Conservation (phyloP, 805 yeast species). For the Candida nonsorbophila region DNA sequence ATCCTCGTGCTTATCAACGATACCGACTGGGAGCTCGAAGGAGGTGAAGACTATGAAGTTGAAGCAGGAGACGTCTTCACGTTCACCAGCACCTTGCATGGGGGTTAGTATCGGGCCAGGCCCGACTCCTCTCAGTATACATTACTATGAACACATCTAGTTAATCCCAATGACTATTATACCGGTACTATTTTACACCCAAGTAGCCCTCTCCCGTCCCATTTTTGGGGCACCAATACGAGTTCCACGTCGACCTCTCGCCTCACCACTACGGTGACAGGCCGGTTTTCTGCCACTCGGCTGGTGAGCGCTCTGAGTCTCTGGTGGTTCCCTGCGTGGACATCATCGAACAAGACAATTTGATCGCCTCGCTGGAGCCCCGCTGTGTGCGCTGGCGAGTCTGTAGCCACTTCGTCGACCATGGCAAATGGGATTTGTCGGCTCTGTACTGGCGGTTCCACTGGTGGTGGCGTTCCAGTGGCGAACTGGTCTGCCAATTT, state of each 20-base stretch:
- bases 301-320: conserved; percentile 40
- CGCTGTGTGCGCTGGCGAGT: conserved; percentile 51
- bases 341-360: conserved; percentile 47
- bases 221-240: conserved; percentile 41
- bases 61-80: conserved; percentile 74
- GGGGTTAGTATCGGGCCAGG: conserved; percentile 51
- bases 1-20: conserved; percentile 87
- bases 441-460: neutral
- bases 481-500: conserved; percentile 43
- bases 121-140: too few species aligned
- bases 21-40: conserved; percentile 95
- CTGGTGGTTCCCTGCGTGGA: conserved; percentile 53
- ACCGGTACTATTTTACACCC: conserved; percentile 57
- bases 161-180: conserved; percentile 10
- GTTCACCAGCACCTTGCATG: conserved; percentile 91
- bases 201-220: conserved; percentile 66
- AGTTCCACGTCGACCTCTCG: conserved; percentile 12
- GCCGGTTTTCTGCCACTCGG: conserved; percentile 32
- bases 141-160: neutral
- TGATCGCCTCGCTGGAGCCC: conserved; percentile 56
- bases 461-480: neutral
- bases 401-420: conserved; percentile 42
- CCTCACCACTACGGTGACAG: conserved; percentile 27
- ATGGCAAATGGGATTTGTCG: conserved; percentile 48
- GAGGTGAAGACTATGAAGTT: conserved; percentile 74